Percentiles rank a stretch among this genome's conserved stretches.
Conservation (phyloP, 192 early-diverging fungal genomes). For the Linnemannia hyalina region DNA sequence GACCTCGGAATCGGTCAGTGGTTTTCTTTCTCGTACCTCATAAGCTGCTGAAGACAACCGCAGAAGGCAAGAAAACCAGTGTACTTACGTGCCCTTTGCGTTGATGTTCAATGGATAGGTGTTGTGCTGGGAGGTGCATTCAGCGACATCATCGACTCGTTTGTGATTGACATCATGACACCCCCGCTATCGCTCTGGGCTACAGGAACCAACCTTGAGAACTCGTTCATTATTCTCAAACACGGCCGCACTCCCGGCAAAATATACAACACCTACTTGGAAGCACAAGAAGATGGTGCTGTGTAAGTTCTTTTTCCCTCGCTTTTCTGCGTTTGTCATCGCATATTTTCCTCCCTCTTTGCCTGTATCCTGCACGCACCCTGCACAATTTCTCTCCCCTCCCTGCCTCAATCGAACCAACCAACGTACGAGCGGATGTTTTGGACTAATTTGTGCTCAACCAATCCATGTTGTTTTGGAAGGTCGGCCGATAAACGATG, state of each 20-base stretch:
- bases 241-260: slow-evolving; percentile 32
- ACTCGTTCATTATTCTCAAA: slow-evolving; percentile 56
- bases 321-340: background rate
- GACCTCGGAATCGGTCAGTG: slow-evolving; percentile 31
- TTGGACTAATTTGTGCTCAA: background rate
- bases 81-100: background rate
- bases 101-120: slow-evolving; percentile 21
- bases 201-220: slow-evolving; percentile 57
- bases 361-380: background rate
- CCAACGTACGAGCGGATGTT: background rate
- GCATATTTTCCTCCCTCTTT: background rate
- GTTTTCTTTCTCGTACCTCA: background rate
- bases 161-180: slow-evolving; percentile 58
- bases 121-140: slow-evolving; percentile 59
- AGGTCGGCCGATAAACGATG: too few species aligned
- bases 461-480: background rate
- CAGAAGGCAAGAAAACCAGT: background rate
- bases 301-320: slow-evolving; percentile 27
- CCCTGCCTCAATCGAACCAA: too few species aligned
- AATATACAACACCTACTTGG: slow-evolving; percentile 42
- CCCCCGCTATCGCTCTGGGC: slow-evolving; percentile 57
- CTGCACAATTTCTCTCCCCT: background rate
- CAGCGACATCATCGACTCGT: slow-evolving; percentile 53
- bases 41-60: background rate
- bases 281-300: slow-evolving; percentile 60